A percentile compares a stretch with the other conserved stretches of the same genome.
phyloP scores from a whole-genome alignment of 2,329 filamentous ascomycete genomes.

The Ophiosphaerella narmari region DNA sequence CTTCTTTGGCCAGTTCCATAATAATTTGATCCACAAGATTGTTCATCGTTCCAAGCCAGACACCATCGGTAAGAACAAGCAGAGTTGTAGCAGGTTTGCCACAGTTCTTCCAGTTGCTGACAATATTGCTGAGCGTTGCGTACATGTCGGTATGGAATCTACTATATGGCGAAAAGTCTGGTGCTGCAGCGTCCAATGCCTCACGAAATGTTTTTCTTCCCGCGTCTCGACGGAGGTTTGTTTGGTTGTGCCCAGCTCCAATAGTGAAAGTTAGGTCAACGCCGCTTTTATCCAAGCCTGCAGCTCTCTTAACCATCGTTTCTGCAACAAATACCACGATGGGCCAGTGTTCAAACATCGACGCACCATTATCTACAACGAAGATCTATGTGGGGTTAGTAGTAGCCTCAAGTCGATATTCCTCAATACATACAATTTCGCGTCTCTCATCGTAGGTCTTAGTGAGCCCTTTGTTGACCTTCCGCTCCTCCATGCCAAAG shows the following conservation, averaged over 20 bases:
- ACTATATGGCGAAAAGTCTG: not conserved
- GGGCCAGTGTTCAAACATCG: conserved; percentile 18
- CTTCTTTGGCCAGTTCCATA: conserved; percentile 5
- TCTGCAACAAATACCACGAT: conserved; percentile 16
- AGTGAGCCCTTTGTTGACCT: not conserved
- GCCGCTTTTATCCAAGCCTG: conserved; percentile 18
- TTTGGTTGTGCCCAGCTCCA: not conserved
- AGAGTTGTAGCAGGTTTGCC: conserved; percentile 8
- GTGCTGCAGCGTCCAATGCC: not conserved
- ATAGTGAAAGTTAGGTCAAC: conserved; percentile 21
- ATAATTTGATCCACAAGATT: conserved; percentile 6
- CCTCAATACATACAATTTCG: conserved; percentile 9
- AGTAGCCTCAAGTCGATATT: not conserved
- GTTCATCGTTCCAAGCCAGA: conserved; percentile 4
- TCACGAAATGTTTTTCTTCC: not conserved
- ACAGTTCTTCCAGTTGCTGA: conserved; percentile 1
- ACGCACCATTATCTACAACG: conserved; percentile 16
- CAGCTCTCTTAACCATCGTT: conserved; percentile 17
- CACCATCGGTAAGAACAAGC: conserved; percentile 19
- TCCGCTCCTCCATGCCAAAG: not conserved
- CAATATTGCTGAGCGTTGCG: not conserved
- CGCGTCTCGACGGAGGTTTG: not conserved
- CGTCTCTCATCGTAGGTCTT: conserved; percentile 2
- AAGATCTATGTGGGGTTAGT: conserved; percentile 11
- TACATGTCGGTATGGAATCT: not conserved